Evolutionary conservation across 169 alveolate species (phyloP).

Genomic region (Cryptosporidium muris): DNA sequence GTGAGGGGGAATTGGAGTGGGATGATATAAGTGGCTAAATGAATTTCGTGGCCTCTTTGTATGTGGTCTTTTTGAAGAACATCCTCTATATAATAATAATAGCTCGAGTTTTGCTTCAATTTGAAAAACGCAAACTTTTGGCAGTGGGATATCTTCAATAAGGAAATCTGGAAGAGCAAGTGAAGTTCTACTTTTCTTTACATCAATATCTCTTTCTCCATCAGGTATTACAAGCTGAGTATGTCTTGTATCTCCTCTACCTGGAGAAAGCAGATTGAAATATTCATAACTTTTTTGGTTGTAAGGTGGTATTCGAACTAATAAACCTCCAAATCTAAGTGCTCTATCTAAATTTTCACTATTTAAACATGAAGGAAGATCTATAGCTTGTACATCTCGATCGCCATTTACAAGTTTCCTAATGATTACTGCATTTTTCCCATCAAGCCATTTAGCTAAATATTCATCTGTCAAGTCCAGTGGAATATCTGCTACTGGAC

Average conservation of each 20-base stretch:
- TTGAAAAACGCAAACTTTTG: slow-evolving; percentile 68
- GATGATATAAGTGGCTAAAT: neutral
- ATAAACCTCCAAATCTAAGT: slow-evolving; percentile 59
- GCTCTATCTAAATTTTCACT: slow-evolving; percentile 70
- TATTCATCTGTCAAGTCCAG: slow-evolving; percentile 63
- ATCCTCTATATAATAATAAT: slow-evolving; percentile 67
- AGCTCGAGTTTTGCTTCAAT: slow-evolving; percentile 62
- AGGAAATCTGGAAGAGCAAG: slow-evolving; percentile 65
- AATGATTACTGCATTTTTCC: slow-evolving; percentile 59
- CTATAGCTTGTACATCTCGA: slow-evolving; percentile 65
- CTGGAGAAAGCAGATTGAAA: slow-evolving; percentile 68
- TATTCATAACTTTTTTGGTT: slow-evolving; percentile 69
- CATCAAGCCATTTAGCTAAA: slow-evolving; percentile 70
- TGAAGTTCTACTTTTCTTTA: slow-evolving; percentile 66
- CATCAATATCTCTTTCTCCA: slow-evolving; percentile 72
- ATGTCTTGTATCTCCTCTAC: slow-evolving; percentile 71
- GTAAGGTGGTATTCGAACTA: slow-evolving; percentile 67
- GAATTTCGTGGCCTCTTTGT: slow-evolving; percentile 55
- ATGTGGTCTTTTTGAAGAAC: slow-evolving; percentile 71
- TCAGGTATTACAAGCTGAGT: slow-evolving; percentile 69
- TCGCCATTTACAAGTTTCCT: slow-evolving; percentile 68
- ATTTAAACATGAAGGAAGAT: slow-evolving; percentile 64
- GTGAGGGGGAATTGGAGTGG: too few species aligned
- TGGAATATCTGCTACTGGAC: slow-evolving; percentile 65
- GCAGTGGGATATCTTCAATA: slow-evolving; percentile 63